Base-by-base conservation (phyloP, 2,329 filamentous ascomycete genomes). In the Aspergillus sp. region DNA sequence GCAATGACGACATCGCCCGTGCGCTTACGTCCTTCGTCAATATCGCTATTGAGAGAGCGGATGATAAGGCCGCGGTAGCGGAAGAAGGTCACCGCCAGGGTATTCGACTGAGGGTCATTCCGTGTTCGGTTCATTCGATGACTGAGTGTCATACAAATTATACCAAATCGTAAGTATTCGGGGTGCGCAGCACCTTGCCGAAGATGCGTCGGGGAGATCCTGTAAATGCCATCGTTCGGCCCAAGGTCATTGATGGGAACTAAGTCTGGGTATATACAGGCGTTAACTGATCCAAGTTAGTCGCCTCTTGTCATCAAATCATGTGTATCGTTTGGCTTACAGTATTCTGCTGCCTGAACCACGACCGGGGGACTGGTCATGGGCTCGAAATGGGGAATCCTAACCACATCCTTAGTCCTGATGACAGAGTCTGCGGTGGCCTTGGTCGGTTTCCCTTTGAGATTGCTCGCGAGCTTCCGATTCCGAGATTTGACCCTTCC, bases 71-170 rank as follows among this genome's bases (percentile, higher is more conserved):
- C 68, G 5, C 70, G 62, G 45, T 71, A 69, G 6, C 45, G 58
- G 34, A 64, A 68, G 41, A 70, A 71, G 5, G 45, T 63, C 49
- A 58, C 55, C 1, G 50, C 29, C 20, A 73, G 53, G 4, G 45
- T 42, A n/a, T 59, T 54, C 17, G 50, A 54, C 1, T 57, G 17
- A 5, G 49, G 16, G 14, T 60, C 46, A n/a, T 58, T 46, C 13
- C 56, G 52, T 3, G 52, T 52, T 7, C 61, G 62, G 56, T 70
- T 71, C 17, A 71, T 64, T 38, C 67, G 63, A 49, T 74, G 71
- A 23, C 62, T 67, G 10, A 73, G 51, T 6, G 65, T 58, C 61
- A 71, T 64, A 45, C 68, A 70, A 11, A 70, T 53, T 4, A 70
- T 57, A n/a, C 60, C 58, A 21, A 68, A 52, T 29, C 53, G 61